Evolutionary conservation across 2,329 filamentous ascomycete genomes (phyloP), one percentile per base, ranked within the genome.

Genomic region (Aspergillus spinulosporus): DNA sequence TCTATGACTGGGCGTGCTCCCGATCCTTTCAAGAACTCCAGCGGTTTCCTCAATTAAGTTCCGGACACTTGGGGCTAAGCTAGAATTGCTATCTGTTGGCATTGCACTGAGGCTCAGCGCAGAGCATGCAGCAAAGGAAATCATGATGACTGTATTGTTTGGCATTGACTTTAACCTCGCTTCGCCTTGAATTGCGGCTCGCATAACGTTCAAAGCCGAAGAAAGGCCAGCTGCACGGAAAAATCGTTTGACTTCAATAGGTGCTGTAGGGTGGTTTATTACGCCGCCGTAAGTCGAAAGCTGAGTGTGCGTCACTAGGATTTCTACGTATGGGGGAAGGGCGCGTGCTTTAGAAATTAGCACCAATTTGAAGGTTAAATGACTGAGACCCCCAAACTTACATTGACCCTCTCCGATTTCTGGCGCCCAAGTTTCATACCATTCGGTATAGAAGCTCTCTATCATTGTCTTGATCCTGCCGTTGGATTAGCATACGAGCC

Each of bases 131-230:
- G 88, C 87, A 61, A 89, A 90, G 1, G 87, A 88, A 11, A 90
- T 88, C 88, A 90, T 90, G 61, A 90, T 88, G 54, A 87, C 83
- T 0, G 88, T 89, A 63, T 90, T 90, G 70, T 90, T 90, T 0
- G 88, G 88, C 87, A 90, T 90, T 0, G 87, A 89, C 54, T 85
- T 85, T 0, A 90, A 78, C 59, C 87, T 82, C 0, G 80, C 76
- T 66, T 90, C 88, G 34, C 87, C 87, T 69, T 89, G 87, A 4
- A 90, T 88, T 0, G 87, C 87, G 1, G 85, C 86, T 21, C 88
- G 83, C 78, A 90, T 83, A 3, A 90, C 88, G 56, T 89, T 89
- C n/a, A 90, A 72, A 0, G 88, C 86, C 0, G 87, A 88, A 0
- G 87, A 88, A 0, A 90, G 78, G 1, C 87, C 86, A 0, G 87